These are phyloP conservation scores for Coprinopsis sp. DNA, from an alignment of 768 basidiomycete species.

Conservation along the genomic window DNA sequence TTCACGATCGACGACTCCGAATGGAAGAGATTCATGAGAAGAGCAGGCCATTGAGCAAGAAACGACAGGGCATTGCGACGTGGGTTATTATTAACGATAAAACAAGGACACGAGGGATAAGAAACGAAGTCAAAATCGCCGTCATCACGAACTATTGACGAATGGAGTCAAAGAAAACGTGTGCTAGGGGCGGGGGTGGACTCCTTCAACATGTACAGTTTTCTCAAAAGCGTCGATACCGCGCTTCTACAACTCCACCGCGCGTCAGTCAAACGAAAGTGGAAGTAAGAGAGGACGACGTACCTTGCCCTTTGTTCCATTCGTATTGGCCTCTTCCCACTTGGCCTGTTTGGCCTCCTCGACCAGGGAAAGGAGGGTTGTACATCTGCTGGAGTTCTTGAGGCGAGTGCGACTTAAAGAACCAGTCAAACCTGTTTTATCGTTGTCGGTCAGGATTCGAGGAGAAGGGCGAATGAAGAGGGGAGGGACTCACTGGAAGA, in stretches of 20 bases:
- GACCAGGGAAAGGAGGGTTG: conserved; percentile 80
- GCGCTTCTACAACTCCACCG: conserved; percentile 47
- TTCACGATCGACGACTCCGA: too few species aligned
- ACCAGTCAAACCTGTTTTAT: conserved; percentile 87
- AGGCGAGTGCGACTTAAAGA: conserved; percentile 89
- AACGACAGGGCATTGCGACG: too few species aligned
- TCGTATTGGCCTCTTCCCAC: conserved; percentile 63
- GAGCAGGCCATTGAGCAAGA: too few species aligned
- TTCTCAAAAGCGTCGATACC: conserved; percentile 63
- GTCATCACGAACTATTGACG: too few species aligned
- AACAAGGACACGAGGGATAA: too few species aligned
- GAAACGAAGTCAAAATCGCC: too few species aligned
- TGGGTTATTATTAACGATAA: too few species aligned
- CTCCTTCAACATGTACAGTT: conserved; percentile 47
- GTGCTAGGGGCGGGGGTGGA: conserved; percentile 56
- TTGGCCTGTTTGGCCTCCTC: conserved; percentile 75
- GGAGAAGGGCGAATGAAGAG: background rate
- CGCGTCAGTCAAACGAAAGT: background rate
- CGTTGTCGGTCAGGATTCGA: background rate
- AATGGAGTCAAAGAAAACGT: too few species aligned
- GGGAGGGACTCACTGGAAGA: conserved; percentile 58
- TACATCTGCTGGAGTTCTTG: conserved; percentile 87
- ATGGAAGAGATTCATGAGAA: too few species aligned
- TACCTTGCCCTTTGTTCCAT: conserved; percentile 64
- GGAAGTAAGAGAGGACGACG: conserved; percentile 13